Evolutionary conservation across 768 basidiomycete genomes (phyloP).

Genomic region (Dioszegia crocea): DNA sequence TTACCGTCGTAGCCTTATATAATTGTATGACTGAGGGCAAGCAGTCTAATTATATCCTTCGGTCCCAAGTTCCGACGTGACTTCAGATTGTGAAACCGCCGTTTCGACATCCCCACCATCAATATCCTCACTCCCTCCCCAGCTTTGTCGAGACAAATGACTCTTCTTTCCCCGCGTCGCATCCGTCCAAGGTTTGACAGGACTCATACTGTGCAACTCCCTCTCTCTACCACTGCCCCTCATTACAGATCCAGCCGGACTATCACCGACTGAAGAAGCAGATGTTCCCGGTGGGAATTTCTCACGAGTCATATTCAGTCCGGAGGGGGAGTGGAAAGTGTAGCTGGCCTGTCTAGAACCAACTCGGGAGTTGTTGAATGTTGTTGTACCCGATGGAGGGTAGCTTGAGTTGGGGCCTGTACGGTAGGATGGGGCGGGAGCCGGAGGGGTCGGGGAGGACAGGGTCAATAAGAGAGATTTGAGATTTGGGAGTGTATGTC

Average conservation of each 20-base stretch:
- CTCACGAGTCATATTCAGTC: not conserved
- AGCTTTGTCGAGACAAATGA: conserved; percentile 1
- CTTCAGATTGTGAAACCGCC: not conserved
- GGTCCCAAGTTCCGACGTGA: not conserved
- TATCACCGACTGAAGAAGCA: not conserved
- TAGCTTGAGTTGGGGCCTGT: not conserved
- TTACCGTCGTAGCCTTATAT: not conserved
- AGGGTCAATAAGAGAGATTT: conserved; percentile 81
- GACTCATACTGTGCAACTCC: not conserved
- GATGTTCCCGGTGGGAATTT: not conserved
- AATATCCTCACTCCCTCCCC: conserved; percentile 3
- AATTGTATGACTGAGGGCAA: no score
- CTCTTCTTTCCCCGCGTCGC: not conserved
- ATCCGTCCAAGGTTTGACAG: not conserved
- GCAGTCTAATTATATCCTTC: not conserved
- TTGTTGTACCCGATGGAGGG: not conserved
- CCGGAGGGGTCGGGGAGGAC: conserved; percentile 27
- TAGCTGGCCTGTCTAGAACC: conserved; percentile 2
- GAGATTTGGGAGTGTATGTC: conserved; percentile 93
- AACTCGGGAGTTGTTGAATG: conserved; percentile 2
- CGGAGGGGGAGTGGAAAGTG: not conserved
- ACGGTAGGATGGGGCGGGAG: not conserved
- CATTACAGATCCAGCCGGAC: not conserved
- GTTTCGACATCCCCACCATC: not conserved
- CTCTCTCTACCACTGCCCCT: not conserved